A percentile compares a stretch with the other conserved stretches of the same genome.
These are phyloP conservation scores for Yarrowia sp. DNA, from an alignment of 805 yeast genomes.

Conservation along the genomic window DNA sequence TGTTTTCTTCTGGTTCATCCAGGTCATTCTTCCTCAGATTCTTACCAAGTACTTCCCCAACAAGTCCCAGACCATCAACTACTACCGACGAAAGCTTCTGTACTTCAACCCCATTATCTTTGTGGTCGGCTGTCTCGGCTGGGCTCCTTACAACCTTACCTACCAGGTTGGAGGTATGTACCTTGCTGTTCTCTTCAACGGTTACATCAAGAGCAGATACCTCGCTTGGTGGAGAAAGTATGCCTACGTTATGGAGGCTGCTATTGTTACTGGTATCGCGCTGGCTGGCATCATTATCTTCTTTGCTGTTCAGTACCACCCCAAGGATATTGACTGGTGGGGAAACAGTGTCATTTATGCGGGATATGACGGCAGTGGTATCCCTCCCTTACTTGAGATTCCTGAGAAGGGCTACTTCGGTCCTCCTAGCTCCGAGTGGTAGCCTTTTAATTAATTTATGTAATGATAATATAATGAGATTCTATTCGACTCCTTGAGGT, in stretches of 20 bases:
- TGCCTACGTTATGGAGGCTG: slow-evolving; percentile 20
- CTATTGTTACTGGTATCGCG: slow-evolving; percentile 18
- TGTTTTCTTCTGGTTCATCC: slow-evolving; percentile 23
- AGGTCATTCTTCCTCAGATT: slow-evolving; percentile 28
- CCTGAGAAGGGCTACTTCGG: slow-evolving; percentile 3
- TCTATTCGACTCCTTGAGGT: neutral
- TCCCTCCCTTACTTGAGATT: neutral
- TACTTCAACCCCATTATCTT: slow-evolving; percentile 22
- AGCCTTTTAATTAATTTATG: neutral
- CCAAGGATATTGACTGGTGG: slow-evolving; percentile 18
- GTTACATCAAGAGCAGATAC: slow-evolving; percentile 19
- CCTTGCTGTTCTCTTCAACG: slow-evolving; percentile 4
- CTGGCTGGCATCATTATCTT: slow-evolving; percentile 16
- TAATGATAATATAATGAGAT: neutral
- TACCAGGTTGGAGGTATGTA: slow-evolving; percentile 20
- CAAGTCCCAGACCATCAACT: neutral
- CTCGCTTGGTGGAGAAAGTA: slow-evolving; percentile 18
- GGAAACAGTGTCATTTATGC: neutral
- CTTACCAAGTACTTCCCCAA: slow-evolving; percentile 15
- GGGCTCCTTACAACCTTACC: slow-evolving; percentile 21
- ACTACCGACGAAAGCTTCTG: slow-evolving; percentile 14
- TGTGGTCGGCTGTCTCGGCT: slow-evolving; percentile 11
- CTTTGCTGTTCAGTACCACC: slow-evolving; percentile 11
- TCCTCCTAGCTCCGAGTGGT: slow-evolving; percentile 18
- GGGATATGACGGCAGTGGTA: neutral